Conservation (phyloP, 768 basidiomycete species). For the Exidia glandulosa region DNA sequence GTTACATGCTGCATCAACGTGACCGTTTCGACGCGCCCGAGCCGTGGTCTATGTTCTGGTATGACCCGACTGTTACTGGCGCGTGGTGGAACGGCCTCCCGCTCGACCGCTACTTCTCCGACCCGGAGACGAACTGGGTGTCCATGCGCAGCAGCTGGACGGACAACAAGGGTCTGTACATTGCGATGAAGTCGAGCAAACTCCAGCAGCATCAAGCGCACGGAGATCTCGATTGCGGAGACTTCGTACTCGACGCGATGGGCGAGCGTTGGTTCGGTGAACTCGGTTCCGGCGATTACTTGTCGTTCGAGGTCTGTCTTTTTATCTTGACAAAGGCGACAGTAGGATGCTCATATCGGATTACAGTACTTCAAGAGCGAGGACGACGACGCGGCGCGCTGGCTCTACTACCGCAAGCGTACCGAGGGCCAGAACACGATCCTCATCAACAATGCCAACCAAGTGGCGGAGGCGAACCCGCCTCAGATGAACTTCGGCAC, state of each 20-base stretch:
- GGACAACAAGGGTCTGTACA: conserved; percentile 66
- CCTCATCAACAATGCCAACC: conserved; percentile 63
- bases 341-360: no score
- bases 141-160: conserved; percentile 93
- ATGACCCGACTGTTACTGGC: conserved; percentile 68
- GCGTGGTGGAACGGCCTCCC: conserved; percentile 86
- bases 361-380: conserved; percentile 79
- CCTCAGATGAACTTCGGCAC: conserved; percentile 54
- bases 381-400: conserved; percentile 56
- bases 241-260: conserved; percentile 90
- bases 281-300: conserved; percentile 81
- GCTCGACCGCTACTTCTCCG: conserved; percentile 75
- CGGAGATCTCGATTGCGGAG: conserved; percentile 88
- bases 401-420: conserved; percentile 92
- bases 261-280: conserved; percentile 94
- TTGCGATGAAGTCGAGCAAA: conserved; percentile 82
- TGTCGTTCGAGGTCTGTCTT: no score
- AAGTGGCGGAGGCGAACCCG: conserved; percentile 52
- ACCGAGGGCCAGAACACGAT: conserved; percentile 98
- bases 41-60: conserved; percentile 87
- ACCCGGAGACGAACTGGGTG: conserved; percentile 68
- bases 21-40: conserved; percentile 63
- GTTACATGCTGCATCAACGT: conserved; percentile 81
- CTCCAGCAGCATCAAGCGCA: conserved; percentile 83
- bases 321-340: no score